Percentiles rank a stretch among this genome's conserved stretches.
phyloP scores from a whole-genome alignment of 1,139 yeast species.

The Casaregolazyma suthepensis region DNA sequence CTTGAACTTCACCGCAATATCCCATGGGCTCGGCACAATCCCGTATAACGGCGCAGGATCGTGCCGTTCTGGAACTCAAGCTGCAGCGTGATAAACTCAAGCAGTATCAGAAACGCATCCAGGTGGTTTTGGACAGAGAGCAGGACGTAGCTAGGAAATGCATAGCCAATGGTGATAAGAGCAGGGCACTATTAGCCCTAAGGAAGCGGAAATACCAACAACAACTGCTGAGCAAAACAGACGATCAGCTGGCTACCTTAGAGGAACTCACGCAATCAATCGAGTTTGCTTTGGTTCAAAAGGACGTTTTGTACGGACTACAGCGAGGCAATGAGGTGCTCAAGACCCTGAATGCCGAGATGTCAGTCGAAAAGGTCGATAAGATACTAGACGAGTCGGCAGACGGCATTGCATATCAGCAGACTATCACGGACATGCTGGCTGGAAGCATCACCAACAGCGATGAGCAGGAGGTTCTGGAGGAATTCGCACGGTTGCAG shows the following conservation, averaged over 20 bases:
- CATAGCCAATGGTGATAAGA: slow-evolving; percentile 46
- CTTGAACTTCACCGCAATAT: background rate
- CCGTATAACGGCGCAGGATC: slow-evolving; percentile 71
- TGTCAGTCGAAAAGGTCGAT: slow-evolving; percentile 76
- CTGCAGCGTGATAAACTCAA: slow-evolving; percentile 79
- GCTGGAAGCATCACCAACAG: slow-evolving; percentile 43
- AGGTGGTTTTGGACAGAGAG: slow-evolving; percentile 52
- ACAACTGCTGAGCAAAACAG: slow-evolving; percentile 58
- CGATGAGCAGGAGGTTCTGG: slow-evolving; percentile 60
- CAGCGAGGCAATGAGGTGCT: slow-evolving; percentile 74
- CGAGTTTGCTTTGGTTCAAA: slow-evolving; percentile 84
- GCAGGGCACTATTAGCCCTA: slow-evolving; percentile 63
- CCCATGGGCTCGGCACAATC: slow-evolving; percentile 38
- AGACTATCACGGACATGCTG: slow-evolving; percentile 45
- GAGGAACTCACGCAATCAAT: slow-evolving; percentile 51
- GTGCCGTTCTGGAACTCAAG: slow-evolving; percentile 78
- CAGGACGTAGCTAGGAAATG: slow-evolving; percentile 53
- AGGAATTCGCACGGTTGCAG: slow-evolving; percentile 39
- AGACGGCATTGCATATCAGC: slow-evolving; percentile 74
- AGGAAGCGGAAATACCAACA: slow-evolving; percentile 79
- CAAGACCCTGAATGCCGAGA: slow-evolving; percentile 66
- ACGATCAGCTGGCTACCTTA: slow-evolving; percentile 68
- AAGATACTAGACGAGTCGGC: slow-evolving; percentile 76
- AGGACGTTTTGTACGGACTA: slow-evolving; percentile 74
- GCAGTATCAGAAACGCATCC: slow-evolving; percentile 63